Percentiles rank a stretch among this genome's conserved stretches.
Conservation (phyloP, 768 basidiomycete genomes). For the Hypholoma sublateritium region DNA sequence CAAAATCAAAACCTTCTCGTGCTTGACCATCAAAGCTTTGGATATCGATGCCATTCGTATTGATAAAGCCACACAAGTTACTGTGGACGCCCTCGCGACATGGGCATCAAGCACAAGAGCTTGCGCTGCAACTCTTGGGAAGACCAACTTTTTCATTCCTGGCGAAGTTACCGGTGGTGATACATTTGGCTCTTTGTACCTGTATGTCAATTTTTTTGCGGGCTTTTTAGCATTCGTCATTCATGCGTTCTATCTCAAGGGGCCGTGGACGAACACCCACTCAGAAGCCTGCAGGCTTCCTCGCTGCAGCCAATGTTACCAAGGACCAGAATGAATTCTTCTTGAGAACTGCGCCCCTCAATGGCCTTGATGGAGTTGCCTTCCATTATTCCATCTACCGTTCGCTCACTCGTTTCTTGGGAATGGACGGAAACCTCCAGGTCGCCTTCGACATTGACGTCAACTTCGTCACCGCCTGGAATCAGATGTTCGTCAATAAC, state of each 20-base stretch:
- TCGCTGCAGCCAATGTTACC: constrained; percentile 67
- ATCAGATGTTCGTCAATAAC: constrained; percentile 85
- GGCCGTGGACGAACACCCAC: constrained; percentile 87
- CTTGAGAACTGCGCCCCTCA: constrained; percentile 61
- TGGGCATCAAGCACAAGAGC: constrained; percentile 76
- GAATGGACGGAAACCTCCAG: constrained; percentile 93
- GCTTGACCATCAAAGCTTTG: constrained; percentile 83
- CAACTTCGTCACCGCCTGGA: constrained; percentile 91
- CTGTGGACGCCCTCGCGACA: constrained; percentile 72
- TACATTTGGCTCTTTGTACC: constrained; percentile 83
- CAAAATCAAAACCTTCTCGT: constrained; percentile 77
- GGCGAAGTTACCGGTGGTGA: constrained; percentile 96
- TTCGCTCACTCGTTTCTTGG: constrained; percentile 80
- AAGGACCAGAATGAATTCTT: constrained; percentile 69
- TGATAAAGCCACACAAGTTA: constrained; percentile 92
- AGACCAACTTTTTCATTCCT: constrained; percentile 87
- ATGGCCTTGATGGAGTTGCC: constrained; percentile 75
- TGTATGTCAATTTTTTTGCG: constrained; percentile 45
- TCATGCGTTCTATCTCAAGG: constrained; percentile 32
- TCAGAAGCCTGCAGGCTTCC: constrained; percentile 67
- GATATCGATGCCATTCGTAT: constrained; percentile 95
- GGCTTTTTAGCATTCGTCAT: neutral
- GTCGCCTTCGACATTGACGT: constrained; percentile 83
- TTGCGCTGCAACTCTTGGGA: constrained; percentile 72
- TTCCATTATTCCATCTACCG: constrained; percentile 97